Percentiles rank a stretch among this genome's conserved stretches.
Evolutionary conservation across 495 filamentous ascomycete genomes (phyloP).

Genomic region (Penicillium argentinense): DNA sequence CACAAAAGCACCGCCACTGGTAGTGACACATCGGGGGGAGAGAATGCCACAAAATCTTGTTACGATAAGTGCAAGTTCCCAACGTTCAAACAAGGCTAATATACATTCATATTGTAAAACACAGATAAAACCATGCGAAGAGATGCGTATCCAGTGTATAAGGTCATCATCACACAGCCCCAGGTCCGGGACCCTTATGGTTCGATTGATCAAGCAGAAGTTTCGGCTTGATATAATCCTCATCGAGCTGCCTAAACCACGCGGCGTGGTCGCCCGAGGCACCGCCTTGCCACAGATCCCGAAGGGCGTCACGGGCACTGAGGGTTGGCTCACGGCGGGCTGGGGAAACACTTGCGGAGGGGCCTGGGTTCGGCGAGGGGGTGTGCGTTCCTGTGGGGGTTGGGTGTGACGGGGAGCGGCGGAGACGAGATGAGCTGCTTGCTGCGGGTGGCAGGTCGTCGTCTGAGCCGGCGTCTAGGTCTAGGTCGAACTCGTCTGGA

Average conservation of each 20-base stretch:
- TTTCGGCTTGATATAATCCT: conserved; percentile 94
- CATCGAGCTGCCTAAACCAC: conserved; percentile 91
- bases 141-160: conserved; percentile 7
- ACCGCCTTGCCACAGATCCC: conserved; percentile 67
- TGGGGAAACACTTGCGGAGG: conserved; percentile 32
- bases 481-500: conserved; percentile 50
- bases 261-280: conserved; percentile 84
- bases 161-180: conserved; percentile 39
- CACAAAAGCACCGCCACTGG: too few species aligned
- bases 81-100: conserved; percentile 24
- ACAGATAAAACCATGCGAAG: conserved; percentile 14
- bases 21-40: too few species aligned
- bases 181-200: conserved; percentile 43
- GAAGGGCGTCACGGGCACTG: conserved; percentile 64
- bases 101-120: conserved; percentile 21
- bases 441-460: conserved; percentile 54
- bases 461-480: conserved; percentile 43
- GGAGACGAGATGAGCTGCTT: conserved; percentile 42
- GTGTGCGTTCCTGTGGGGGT: conserved; percentile 19
- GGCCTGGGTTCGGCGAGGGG: conserved; percentile 11
- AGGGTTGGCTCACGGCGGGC: conserved; percentile 30
- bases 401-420: conserved; percentile 56
- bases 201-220: conserved; percentile 76
- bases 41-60: conserved; percentile 3
- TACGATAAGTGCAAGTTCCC: conserved; percentile 17